A percentile compares a stretch with the other conserved stretches of the same genome.
Evolutionary conservation across 116 monocot species (phyloP).

Genomic region (Trichopus zeylanicus): DNA sequence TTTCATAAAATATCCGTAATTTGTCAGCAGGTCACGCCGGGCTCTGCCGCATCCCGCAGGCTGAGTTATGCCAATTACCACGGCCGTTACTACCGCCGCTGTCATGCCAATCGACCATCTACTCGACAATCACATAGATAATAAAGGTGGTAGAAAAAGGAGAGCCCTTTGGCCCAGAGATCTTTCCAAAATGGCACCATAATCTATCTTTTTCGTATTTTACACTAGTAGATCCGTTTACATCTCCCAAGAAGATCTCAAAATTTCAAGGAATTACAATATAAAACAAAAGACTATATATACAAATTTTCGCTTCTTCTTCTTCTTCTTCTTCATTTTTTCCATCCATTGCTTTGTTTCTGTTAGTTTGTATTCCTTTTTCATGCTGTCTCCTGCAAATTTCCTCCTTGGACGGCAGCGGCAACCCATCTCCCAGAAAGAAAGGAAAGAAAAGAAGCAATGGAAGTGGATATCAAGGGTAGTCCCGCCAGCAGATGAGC

Average conservation of each 20-base stretch:
- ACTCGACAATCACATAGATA: background rate
- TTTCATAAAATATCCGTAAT: background rate
- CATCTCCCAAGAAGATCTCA: too few relatives aligned
- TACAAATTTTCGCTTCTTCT: background rate
- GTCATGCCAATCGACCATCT: background rate
- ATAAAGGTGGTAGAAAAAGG: background rate
- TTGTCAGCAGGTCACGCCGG: background rate
- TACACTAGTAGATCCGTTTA: constrained; percentile 1
- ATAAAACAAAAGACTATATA: background rate
- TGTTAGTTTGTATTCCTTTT: background rate
- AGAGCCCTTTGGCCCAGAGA: background rate
- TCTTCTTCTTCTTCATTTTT: background rate
- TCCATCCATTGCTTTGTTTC: background rate
- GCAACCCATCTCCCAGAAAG: constrained; percentile 14
- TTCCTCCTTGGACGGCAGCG: constrained; percentile 15
- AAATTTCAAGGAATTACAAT: too few relatives aligned
- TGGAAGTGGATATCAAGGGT: constrained; percentile 9
- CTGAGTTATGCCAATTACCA: background rate
- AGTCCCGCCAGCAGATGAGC: constrained; percentile 71
- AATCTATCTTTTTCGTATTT: constrained; percentile 2
- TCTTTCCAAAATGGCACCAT: background rate
- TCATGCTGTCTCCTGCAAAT: background rate
- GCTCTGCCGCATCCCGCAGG: background rate
- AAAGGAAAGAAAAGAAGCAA: background rate
- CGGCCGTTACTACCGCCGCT: background rate